These are phyloP conservation scores for Phialocephala sp. DNA, from an alignment of 2,329 filamentous ascomycete species.

Conservation along the genomic window DNA sequence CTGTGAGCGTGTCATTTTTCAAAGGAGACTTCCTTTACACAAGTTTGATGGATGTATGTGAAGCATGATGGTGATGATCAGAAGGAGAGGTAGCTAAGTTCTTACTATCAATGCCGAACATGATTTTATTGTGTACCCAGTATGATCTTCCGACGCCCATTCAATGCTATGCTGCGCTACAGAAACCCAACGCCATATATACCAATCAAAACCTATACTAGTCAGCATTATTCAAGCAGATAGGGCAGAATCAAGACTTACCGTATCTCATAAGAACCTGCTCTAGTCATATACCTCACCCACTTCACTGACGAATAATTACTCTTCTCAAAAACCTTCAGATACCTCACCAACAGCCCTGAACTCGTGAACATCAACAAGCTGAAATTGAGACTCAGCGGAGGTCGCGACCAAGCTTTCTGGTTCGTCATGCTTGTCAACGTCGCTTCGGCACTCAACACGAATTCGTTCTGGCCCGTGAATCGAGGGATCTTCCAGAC, in stretches of 20 bases:
- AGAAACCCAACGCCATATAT: slow-evolving; percentile 21
- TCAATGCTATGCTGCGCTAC: slow-evolving; percentile 26
- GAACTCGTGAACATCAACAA: slow-evolving; percentile 98
- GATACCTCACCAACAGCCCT: slow-evolving; percentile 86
- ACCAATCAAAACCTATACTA: slow-evolving; percentile 29
- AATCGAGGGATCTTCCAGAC: slow-evolving; percentile 99
- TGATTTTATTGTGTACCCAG: slow-evolving; percentile 17
- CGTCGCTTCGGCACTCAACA: slow-evolving; percentile 90
- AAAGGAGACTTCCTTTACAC: too few species aligned
- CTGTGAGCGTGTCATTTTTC: too few species aligned
- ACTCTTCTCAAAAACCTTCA: slow-evolving; percentile 99
- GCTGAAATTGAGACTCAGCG: slow-evolving; percentile 89
- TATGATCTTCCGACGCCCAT: slow-evolving; percentile 22
- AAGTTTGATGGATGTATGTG: too few species aligned
- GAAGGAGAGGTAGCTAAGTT: too few species aligned
- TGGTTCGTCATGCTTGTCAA: slow-evolving; percentile 98
- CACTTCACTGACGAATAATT: slow-evolving; percentile 99
- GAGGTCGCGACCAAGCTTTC: slow-evolving; percentile 94
- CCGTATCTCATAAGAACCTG: slow-evolving; percentile 97
- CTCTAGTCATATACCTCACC: slow-evolving; percentile 98
- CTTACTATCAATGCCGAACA: neutral
- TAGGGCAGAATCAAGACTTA: slow-evolving; percentile 45
- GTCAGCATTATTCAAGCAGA: slow-evolving; percentile 6
- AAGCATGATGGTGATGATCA: too few species aligned
- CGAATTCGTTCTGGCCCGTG: slow-evolving; percentile 95